Evolutionary conservation across 2,329 filamentous ascomycete species (phyloP), one percentile per base, ranked within the genome.

Genomic region (Xylaria sp.): DNA sequence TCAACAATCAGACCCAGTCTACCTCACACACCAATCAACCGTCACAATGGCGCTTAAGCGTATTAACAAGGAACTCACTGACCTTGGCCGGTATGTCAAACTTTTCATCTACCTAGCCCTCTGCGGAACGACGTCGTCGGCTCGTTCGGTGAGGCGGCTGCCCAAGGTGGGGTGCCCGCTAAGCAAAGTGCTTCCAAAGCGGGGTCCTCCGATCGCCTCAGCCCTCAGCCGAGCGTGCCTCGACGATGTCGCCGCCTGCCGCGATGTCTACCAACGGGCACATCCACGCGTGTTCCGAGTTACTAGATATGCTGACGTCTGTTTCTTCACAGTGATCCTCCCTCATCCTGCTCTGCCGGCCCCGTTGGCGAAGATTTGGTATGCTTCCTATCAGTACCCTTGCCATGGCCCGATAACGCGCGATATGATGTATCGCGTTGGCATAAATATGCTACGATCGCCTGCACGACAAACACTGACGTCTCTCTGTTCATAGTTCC

Each of bases 331-430:
- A 97, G 94, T 82, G 94, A 99, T 77, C 94, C 94, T 75, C 94
- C 94, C 74, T 97, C 94, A 61, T 97, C 93, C 70, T 99, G 94
- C 87, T 97, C 93, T 75, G 94, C 94, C 72, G 94, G 94, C 68
- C 94, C 94, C 69, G 88, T 95, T 73, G 92, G 92, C 77, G 93
- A 97, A 82, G 94, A 99, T 82, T 79, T 99, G 86, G 94, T 97
- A 92, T 55, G 59, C 51, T 52, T 47, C 6, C 55, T 55, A 63
- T 60, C 83, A 64, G 7, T 66, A 66, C 66, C 68, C 66, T 66
- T 68, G 66, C 66, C 62, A 67, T 64, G 57, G 56, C 67, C 23
- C 60, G 67, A 42, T 42, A 42, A 70, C 19, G 66, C 68, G 68
- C 68, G 68, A 65, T 52, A 42, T 55, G 51, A 55, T 55, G 56